Conservation (phyloP, 2,329 filamentous ascomycete genomes). For the Septoria petroselini region DNA sequence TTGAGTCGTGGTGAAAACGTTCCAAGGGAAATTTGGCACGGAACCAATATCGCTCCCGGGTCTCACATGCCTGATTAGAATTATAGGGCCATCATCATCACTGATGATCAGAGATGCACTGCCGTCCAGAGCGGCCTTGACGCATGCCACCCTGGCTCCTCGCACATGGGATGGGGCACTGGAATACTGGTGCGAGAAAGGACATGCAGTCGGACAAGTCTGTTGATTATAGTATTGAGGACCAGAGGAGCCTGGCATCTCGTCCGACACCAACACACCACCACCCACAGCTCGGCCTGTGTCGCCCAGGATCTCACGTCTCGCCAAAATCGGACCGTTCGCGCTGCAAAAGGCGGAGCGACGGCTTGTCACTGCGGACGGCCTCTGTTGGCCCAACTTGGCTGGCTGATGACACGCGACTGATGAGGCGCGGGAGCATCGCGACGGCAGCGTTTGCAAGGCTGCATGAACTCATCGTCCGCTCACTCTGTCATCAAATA, state of each 20-base stretch:
- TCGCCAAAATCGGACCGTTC: background rate
- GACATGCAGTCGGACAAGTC: conserved; percentile 5
- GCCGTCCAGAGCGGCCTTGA: too few species aligned
- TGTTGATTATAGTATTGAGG: too few species aligned
- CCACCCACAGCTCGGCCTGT: conserved; percentile 4
- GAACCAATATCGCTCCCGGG: conserved; percentile 4
- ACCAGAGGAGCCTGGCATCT: conserved; percentile 2
- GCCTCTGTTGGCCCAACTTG: too few species aligned
- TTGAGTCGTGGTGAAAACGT: background rate
- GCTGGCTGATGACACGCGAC: conserved; percentile 12
- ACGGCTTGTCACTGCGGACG: conserved; percentile 4
- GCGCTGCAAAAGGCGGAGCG: too few species aligned
- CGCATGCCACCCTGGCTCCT: too few species aligned
- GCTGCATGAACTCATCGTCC: conserved; percentile 19
- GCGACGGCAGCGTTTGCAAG: too few species aligned
- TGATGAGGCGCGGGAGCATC: conserved; percentile 17
- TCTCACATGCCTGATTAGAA: too few species aligned
- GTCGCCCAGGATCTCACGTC: conserved; percentile 1
- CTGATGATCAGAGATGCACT: background rate
- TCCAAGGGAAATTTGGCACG: background rate
- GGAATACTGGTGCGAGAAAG: too few species aligned
- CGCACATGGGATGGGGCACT: too few species aligned
- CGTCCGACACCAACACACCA: conserved; percentile 9
- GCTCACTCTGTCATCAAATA: too few species aligned
- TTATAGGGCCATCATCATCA: too few species aligned